Conservation (phyloP, 2,329 filamentous ascomycete genomes). For the Venturiaceae sp. region DNA sequence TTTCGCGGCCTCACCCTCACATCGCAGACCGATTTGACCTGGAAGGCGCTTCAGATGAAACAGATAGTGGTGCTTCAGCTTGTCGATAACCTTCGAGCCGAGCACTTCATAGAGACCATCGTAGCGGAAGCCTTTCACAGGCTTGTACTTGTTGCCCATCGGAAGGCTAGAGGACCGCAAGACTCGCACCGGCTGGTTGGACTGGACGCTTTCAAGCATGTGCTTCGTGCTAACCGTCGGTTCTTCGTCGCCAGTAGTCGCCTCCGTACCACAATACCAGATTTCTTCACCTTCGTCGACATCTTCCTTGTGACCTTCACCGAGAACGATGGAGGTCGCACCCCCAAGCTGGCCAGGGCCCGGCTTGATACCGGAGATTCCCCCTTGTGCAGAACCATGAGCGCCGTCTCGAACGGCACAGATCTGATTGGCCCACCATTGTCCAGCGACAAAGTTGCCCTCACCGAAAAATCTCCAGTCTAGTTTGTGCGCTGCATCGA, state of each 20-base stretch:
- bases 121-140: slow-evolving; percentile 42
- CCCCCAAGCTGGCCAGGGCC: slow-evolving; percentile 21
- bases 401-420: slow-evolving; percentile 43
- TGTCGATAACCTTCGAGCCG: slow-evolving; percentile 27
- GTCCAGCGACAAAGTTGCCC: slow-evolving; percentile 31
- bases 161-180: slow-evolving; percentile 35
- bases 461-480: slow-evolving; percentile 22
- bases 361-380: slow-evolving; percentile 38
- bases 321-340: slow-evolving; percentile 46
- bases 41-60: slow-evolving; percentile 37
- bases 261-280: slow-evolving; percentile 41
- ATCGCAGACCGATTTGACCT: slow-evolving; percentile 39
- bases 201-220: slow-evolving; percentile 30
- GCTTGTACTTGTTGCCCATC: slow-evolving; percentile 28
- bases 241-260: slow-evolving; percentile 20
- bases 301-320: slow-evolving; percentile 23
- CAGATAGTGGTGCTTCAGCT: slow-evolving; percentile 29
- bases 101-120: slow-evolving; percentile 46
- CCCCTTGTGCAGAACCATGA: slow-evolving; percentile 38
- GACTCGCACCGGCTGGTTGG: slow-evolving; percentile 36
- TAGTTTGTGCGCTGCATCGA: slow-evolving; percentile 17
- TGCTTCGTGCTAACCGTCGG: slow-evolving; percentile 29
- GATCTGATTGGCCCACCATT: slow-evolving; percentile 47
- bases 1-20: slow-evolving; percentile 26
- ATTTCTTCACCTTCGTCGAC: slow-evolving; percentile 40